Conservation (phyloP, 257 asterid species). For the Solanum infundibuliforme region DNA sequence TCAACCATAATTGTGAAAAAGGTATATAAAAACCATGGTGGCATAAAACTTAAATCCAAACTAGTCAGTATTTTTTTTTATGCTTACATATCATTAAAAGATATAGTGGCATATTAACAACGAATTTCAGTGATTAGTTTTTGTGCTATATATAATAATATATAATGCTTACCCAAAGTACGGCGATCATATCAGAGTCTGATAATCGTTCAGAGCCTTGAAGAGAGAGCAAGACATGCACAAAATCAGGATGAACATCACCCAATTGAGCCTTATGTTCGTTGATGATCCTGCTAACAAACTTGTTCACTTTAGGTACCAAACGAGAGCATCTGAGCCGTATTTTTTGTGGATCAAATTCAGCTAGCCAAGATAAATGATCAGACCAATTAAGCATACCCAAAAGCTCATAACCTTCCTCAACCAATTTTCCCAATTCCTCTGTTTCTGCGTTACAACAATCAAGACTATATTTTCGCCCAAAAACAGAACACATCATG, state of each 20-base stretch:
- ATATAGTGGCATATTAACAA: background rate
- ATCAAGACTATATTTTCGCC: constrained; percentile 28
- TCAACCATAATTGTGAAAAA: background rate
- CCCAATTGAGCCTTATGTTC: constrained; percentile 22
- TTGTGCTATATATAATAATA: background rate
- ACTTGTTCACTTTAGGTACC: constrained; percentile 58
- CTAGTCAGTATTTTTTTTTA: background rate
- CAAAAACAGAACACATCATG: constrained; percentile 81
- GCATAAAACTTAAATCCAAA: background rate
- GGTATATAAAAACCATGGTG: background rate
- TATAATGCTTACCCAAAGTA: constrained; percentile 60
- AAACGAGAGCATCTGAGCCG: constrained; percentile 50
- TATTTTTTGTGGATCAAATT: constrained; percentile 52
- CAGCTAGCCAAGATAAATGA: constrained; percentile 53
- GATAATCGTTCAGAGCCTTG: constrained; percentile 41
- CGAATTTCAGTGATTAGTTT: background rate
- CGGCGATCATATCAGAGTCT: constrained; percentile 70
- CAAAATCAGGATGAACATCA: constrained; percentile 25
- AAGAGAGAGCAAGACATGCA: constrained; percentile 60
- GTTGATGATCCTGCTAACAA: constrained; percentile 42
- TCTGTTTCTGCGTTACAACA: constrained; percentile 15
- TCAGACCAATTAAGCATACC: constrained; percentile 67
- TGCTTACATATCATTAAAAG: background rate
- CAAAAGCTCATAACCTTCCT: constrained; percentile 58
- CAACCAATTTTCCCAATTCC: constrained; percentile 47